Percentiles rank a stretch among this genome's conserved stretches.
phyloP scores from a whole-genome alignment of 2,329 filamentous ascomycete genomes.

The Alternaria sp. region DNA sequence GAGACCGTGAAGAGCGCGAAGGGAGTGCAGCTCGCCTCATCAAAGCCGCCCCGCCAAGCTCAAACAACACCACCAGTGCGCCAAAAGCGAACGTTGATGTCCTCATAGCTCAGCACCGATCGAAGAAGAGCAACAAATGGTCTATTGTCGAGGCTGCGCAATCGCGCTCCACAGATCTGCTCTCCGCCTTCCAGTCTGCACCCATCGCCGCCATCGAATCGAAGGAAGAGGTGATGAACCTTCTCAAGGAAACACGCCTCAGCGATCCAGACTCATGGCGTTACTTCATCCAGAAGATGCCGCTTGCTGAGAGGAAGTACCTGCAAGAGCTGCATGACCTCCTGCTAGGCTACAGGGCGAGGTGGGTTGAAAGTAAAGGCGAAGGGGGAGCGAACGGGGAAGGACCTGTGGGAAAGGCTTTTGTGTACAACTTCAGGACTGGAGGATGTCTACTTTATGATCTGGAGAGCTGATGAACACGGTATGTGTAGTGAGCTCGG shows the following conservation, averaged over 20 bases:
- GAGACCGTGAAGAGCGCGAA: conserved; percentile 76
- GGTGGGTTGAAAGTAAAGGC: conserved; percentile 60
- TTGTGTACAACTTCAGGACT: conserved; percentile 91
- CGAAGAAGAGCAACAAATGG: conserved; percentile 90
- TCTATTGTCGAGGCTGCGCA: conserved; percentile 84
- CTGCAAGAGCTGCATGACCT: conserved; percentile 83
- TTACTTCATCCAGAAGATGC: conserved; percentile 78
- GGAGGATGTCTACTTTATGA: conserved; percentile 88
- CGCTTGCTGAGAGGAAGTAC: conserved; percentile 81
- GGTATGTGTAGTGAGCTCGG: no score
- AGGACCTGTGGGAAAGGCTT: conserved; percentile 71
- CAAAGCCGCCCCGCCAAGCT: conserved; percentile 34
- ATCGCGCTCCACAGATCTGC: conserved; percentile 65
- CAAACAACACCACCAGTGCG: conserved; percentile 19
- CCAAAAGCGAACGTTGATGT: conserved; percentile 77
- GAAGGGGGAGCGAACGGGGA: conserved; percentile 48
- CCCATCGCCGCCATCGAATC: conserved; percentile 90
- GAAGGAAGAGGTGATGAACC: conserved; percentile 80
- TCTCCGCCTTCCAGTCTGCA: conserved; percentile 76
- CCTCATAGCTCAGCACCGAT: conserved; percentile 81
- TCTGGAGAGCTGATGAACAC: conserved; percentile 55
- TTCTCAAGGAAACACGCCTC: conserved; percentile 76
- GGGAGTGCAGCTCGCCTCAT: conserved; percentile 52
- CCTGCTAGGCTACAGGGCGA: conserved; percentile 69
- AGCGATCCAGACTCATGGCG: conserved; percentile 87